A percentile compares a stretch with the other conserved stretches of the same genome.
Conservation (phyloP, 2,329 filamentous ascomycete genomes). For the Pseudogymnoascus sp. region DNA sequence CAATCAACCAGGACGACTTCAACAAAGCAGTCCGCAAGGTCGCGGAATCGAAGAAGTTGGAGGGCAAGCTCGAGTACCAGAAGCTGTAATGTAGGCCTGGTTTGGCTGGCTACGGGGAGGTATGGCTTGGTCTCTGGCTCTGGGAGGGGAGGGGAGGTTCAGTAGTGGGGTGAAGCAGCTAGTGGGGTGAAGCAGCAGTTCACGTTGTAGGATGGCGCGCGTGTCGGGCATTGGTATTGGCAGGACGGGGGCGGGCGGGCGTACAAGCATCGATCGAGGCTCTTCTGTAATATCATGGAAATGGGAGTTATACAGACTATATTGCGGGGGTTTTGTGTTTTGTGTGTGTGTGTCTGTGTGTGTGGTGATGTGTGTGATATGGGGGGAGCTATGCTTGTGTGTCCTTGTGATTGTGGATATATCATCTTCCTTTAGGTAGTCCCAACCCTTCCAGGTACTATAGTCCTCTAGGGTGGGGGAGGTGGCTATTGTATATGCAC, state of each 20-base stretch:
- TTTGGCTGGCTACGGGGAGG: background rate
- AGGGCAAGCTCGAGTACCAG: conserved; percentile 97
- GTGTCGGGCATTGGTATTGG: conserved; percentile 2
- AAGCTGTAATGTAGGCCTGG: conserved; percentile 56
- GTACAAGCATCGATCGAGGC: background rate
- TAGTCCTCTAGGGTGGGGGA: background rate
- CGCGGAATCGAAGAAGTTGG: conserved; percentile 93
- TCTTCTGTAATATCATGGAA: background rate
- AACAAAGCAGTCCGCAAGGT: conserved; percentile 99
- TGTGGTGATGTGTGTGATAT: too few species aligned
- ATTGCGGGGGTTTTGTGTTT: background rate
- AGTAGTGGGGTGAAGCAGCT: background rate
- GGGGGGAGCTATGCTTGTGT: too few species aligned
- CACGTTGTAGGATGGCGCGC: background rate
- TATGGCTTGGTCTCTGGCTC: background rate
- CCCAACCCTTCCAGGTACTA: too few species aligned
- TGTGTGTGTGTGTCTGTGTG: too few species aligned
- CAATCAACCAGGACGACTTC: conserved; percentile 97
- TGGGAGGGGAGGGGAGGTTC: too few species aligned
- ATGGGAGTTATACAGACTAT: background rate
- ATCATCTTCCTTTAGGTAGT: too few species aligned
- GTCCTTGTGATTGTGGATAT: too few species aligned
- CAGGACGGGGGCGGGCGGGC: background rate
- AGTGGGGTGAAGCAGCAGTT: background rate
- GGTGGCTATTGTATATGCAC: background rate